These are phyloP conservation scores for Blastocladiella emersonii DNA, from an alignment of 371 early-diverging fungal genomes.

Conservation along the genomic window DNA sequence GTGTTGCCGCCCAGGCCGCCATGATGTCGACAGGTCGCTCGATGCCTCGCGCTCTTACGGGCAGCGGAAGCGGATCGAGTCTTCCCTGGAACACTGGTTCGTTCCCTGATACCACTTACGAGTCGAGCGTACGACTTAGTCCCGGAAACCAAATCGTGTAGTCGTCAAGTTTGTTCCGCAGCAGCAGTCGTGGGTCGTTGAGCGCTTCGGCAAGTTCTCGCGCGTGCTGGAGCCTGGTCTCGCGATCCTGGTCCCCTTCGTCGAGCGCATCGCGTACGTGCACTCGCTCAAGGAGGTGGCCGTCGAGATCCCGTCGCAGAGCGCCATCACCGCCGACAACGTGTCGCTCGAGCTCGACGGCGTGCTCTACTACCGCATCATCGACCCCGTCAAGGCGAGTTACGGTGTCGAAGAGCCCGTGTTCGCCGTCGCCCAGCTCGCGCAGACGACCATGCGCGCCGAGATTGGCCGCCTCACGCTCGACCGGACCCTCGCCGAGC, in stretches of 20 bases:
- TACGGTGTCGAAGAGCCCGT: constrained; percentile 93
- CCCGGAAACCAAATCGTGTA: not conserved
- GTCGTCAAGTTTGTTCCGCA: constrained; percentile 92
- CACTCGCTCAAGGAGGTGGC: constrained; percentile 91
- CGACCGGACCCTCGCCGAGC: constrained; percentile 88
- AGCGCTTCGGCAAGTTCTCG: constrained; percentile 74
- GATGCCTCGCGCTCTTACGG: too few relatives aligned
- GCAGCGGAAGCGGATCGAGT: not conserved
- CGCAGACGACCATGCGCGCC: constrained; percentile 96
- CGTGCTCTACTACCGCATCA: constrained; percentile 82
- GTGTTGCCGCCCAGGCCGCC: too few relatives aligned
- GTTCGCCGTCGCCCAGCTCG: constrained; percentile 88
- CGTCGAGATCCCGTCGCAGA: constrained; percentile 84
- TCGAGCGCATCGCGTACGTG: constrained; percentile 84
- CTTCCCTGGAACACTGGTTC: not conserved
- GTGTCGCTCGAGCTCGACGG: constrained; percentile 92
- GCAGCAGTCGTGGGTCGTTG: constrained; percentile 90
- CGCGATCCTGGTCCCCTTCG: constrained; percentile 67
- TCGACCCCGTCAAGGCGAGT: constrained; percentile 67
- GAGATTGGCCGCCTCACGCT: constrained; percentile 96
- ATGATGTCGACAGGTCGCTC: too few relatives aligned
- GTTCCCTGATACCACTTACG: too few relatives aligned
- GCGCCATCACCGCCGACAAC: constrained; percentile 83
- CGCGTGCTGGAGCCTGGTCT: constrained; percentile 83
- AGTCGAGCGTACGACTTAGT: not conserved